Base-by-base conservation (phyloP, 106 monocot species). In the Acorus calamus region DNA sequence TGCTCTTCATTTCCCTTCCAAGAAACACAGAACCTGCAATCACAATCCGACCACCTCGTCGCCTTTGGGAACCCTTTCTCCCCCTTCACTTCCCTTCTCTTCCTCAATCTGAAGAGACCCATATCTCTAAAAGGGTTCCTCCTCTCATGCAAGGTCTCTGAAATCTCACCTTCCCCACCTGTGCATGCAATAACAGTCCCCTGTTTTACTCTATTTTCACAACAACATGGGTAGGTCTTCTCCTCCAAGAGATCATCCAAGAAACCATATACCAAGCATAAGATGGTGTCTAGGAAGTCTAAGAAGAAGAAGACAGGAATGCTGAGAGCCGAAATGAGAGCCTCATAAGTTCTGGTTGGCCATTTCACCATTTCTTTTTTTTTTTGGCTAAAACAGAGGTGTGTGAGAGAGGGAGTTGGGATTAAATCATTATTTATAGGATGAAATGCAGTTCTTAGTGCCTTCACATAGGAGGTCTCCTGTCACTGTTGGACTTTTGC, bases 1-100 rank as follows among this genome's bases (percentile, higher is more conserved):
- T 62, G 55, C 54, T 80, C 57, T 46, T 47, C 88, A 66, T 67
- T 59, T 46, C 52, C 70, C 61, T 62, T 68, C 89, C 83, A 83
- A 5, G 78, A 64, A 53, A 41, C 41, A 57, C 92, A 93, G 5
- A 50, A 41, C 28, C 67, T 48, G 59, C 89, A 93, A 42, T 68
- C 48, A 54, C 93, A 93, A 55, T 93, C 93, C 2, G 93, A 93
- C 89, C 93, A 93, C 42, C 93, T 53, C 0, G 44, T 61, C 56
- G 47, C 42, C 57, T 13, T 49, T 3, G n/a, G n/a, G 42, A 2
- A 47, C 7, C 44, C 55, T 50, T 45, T 55, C 47, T 46, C 61
- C 12, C 56, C 52, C 11, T 42, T 44, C 8, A 51, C 48, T 9
- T 45, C 8, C 4, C 52, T 28, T 6, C n/a, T 14, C 42, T 8